Conservation (phyloP, 2,329 filamentous ascomycete species). For the Xylariaceae sp. region DNA sequence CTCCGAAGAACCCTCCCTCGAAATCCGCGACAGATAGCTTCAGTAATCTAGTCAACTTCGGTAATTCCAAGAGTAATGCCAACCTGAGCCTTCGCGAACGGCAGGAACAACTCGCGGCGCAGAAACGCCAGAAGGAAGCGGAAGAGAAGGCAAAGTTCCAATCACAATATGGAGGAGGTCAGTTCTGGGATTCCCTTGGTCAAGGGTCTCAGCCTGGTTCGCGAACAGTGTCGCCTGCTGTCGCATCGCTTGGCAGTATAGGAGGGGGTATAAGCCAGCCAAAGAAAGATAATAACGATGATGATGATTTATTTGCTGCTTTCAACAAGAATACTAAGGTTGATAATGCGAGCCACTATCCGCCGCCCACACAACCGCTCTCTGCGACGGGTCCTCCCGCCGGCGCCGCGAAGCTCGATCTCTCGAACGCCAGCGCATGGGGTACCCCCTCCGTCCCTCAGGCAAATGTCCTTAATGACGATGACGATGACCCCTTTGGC, state of each 20-base stretch:
- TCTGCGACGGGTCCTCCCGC: constrained; percentile 43
- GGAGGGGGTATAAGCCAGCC: constrained; percentile 30
- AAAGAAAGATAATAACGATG: constrained; percentile 36
- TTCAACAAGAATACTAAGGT: constrained; percentile 63
- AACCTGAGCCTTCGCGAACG: constrained; percentile 76
- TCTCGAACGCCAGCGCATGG: constrained; percentile 53
- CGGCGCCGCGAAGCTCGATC: constrained; percentile 42
- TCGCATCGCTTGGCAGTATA: constrained; percentile 30
- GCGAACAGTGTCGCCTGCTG: constrained; percentile 42
- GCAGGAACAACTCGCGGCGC: constrained; percentile 60
- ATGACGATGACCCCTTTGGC: constrained; percentile 88
- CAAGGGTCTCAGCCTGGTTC: constrained; percentile 43
- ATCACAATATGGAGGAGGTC: constrained; percentile 68
- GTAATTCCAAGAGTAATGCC: constrained; percentile 54
- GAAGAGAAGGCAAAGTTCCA: constrained; percentile 68
- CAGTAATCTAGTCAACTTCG: constrained; percentile 66
- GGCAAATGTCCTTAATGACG: constrained; percentile 35
- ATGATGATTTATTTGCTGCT: constrained; percentile 62
- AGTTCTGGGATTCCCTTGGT: constrained; percentile 72
- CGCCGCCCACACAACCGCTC: constrained; percentile 43
- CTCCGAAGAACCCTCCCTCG: constrained; percentile 39
- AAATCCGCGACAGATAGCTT: constrained; percentile 67
- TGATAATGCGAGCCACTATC: constrained; percentile 61
- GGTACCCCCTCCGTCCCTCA: constrained; percentile 32
- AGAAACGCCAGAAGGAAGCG: constrained; percentile 67